Conservation (phyloP, 148 eudicot genomes). For the Drosera capensis region DNA sequence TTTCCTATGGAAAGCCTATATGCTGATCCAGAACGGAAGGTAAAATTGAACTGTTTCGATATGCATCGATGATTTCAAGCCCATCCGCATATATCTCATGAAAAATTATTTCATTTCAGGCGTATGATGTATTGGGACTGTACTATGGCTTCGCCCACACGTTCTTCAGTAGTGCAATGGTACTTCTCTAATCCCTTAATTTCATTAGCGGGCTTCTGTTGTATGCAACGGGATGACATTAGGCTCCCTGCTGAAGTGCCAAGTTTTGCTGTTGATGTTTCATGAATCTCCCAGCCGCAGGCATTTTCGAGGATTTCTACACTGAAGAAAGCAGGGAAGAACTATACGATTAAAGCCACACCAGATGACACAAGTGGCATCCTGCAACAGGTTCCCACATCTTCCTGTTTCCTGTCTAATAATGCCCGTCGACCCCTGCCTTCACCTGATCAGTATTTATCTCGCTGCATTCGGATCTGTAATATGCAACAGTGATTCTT, state of each 20-base stretch:
- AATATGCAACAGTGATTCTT: background rate
- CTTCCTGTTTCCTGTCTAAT: too few species aligned
- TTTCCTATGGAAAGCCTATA: background rate
- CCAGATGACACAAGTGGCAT: conserved; percentile 70
- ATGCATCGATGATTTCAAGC: too few species aligned
- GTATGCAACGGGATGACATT: too few species aligned
- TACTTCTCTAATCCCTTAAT: background rate
- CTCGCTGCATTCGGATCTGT: background rate
- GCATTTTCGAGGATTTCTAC: conserved; percentile 57
- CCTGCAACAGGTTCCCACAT: conserved; percentile 66
- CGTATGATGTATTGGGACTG: background rate
- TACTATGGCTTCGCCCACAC: background rate
- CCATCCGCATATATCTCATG: too few species aligned
- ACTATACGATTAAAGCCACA: conserved; percentile 81
- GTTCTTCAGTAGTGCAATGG: background rate
- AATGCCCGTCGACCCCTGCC: too few species aligned
- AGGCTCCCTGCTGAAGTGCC: too few species aligned
- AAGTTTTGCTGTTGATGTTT: background rate
- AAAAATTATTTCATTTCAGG: background rate
- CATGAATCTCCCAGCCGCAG: conserved; percentile 33
- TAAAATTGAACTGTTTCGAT: too few species aligned
- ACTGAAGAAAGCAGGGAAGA: conserved; percentile 52
- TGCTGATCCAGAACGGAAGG: background rate
- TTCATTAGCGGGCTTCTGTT: too few species aligned
- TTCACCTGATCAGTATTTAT: too few species aligned